Evolutionary conservation across 305 asterid species (phyloP).

Genomic region (Fraxinus xanthoxyloides): DNA sequence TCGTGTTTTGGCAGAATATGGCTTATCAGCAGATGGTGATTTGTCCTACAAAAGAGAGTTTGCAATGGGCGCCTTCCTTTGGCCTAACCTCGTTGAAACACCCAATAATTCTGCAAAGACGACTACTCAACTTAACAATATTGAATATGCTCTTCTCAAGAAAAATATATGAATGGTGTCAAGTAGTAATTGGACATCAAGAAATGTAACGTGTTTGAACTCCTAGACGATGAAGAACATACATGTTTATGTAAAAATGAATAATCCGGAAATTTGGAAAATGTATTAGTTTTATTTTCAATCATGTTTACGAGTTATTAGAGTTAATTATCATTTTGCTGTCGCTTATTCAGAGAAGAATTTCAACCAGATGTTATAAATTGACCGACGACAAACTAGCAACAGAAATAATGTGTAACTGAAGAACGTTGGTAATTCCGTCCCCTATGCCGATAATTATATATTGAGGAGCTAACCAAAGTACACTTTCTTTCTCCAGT

Average conservation of each 20-base stretch:
- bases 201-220: neutral
- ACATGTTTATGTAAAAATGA: neutral
- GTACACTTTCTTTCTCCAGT: neutral
- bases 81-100: conserved; percentile 33
- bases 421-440: neutral
- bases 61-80: conserved; percentile 59
- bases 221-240: neutral
- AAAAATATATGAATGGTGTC: neutral
- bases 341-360: neutral
- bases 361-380: neutral
- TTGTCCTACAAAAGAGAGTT: conserved; percentile 44
- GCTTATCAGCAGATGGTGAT: conserved; percentile 45
- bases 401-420: neutral
- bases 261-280: neutral
- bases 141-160: conserved; percentile 1
- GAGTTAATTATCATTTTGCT: neutral
- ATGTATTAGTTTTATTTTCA: neutral
- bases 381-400: neutral
- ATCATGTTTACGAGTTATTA: neutral
- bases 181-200: neutral
- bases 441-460: neutral
- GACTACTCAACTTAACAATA: neutral
- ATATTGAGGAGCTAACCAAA: neutral
- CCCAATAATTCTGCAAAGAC: neutral
- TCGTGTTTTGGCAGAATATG: conserved; percentile 54